Evolutionary conservation across 257 asterid genomes (phyloP), one percentile per base, ranked within the genome.

Genomic region (Nicotiana benthamiana): DNA sequence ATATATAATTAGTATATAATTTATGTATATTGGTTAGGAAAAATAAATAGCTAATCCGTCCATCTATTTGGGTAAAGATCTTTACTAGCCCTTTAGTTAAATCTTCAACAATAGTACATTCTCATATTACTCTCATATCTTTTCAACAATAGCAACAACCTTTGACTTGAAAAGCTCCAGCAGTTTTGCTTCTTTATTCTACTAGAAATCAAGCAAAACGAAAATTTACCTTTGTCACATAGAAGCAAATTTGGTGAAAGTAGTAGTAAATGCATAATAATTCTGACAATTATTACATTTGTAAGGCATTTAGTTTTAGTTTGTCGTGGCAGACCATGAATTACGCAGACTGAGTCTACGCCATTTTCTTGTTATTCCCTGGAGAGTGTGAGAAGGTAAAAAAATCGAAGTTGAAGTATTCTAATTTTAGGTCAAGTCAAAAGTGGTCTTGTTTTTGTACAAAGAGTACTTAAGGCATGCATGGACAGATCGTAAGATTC

Each of bases 301-400:
- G 57, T 36, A 52, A 52, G 57, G 57, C 77, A 68, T 40, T 68
- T 40, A 22, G 46, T 43, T 70, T 70, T 43, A 43, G 77, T 70
- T 43, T 43, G 34, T 70, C 34, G 12, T 43, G 20, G 77, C 57
- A 12, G 77, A 68, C 20, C 34, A 20, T 43, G 77, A 40, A 68
- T 15, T 53, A n/a, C 22, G 76, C 56, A 68, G 56, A 40, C 30
- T 68, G 48, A 36, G 77, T 40, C 34, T 22, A 70, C 77, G 43
- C 77, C 12, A 70, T 70, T 40, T 70, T 70, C 77, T 43, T 40
- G 57, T 70, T 70, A 70, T 43, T 70, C 77, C n/a, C 77, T 43
- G 30, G 28, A 11, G 34, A 43, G 22, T 70, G 59, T 70, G 34
- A 70, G 77, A 43, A 43, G 1, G 57, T 43, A 5, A 56, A 70